phyloP scores from a whole-genome alignment of 257 asterid species.

The Jaltomata sinuosa region DNA sequence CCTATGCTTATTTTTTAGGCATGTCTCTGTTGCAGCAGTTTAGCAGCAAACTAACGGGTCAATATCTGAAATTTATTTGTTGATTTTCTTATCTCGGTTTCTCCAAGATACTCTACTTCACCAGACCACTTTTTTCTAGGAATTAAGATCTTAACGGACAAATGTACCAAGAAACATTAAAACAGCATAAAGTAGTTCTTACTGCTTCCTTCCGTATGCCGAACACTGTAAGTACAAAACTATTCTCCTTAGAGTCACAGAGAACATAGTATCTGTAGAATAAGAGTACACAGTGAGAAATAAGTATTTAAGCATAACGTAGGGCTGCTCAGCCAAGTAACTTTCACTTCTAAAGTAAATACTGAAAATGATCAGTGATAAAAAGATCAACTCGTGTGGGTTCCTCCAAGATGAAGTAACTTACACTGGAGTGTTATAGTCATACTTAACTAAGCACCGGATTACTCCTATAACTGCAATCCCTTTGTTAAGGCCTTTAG shows the following conservation, averaged over 20 bases:
- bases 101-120: neutral
- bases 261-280: conserved; percentile 65
- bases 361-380: neutral
- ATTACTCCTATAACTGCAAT: conserved; percentile 60
- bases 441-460: conserved; percentile 49
- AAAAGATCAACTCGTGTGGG: neutral
- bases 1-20: neutral
- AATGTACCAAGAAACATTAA: neutral
- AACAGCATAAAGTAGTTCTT: conserved; percentile 15
- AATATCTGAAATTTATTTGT: neutral
- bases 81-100: neutral
- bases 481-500: conserved; percentile 73
- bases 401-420: conserved; percentile 17
- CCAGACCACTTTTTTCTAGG: neutral
- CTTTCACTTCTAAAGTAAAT: neutral
- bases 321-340: neutral
- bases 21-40: neutral
- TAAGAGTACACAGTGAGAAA: neutral
- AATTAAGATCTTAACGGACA: neutral
- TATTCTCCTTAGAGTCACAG: conserved; percentile 60
- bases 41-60: neutral
- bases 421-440: conserved; percentile 57
- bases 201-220: conserved; percentile 61
- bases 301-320: neutral
- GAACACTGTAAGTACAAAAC: conserved; percentile 59